Percentiles rank a stretch among this genome's conserved stretches.
Evolutionary conservation across 257 asterid species (phyloP).

Genomic region (Ocimum tenuiflorum): DNA sequence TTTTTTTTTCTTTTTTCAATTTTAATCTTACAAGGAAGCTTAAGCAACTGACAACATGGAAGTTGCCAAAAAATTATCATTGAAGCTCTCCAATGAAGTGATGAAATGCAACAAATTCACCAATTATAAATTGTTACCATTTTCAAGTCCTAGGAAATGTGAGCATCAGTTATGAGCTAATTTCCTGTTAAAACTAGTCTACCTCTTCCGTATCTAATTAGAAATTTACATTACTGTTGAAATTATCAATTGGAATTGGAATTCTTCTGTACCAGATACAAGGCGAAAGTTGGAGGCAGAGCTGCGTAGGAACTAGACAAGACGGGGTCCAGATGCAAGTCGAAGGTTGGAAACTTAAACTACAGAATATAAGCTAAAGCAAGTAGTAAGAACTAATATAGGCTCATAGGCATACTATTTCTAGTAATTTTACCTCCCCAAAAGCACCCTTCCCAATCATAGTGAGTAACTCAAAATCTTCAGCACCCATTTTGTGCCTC

Average conservation of each 20-base stretch:
- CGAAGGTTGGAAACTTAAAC: no score
- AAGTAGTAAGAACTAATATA: no score
- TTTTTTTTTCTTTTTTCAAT: neutral
- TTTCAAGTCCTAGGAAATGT: neutral
- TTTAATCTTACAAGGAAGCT: neutral
- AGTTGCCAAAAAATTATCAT: neutral
- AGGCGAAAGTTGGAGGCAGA: no score
- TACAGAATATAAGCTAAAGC: no score
- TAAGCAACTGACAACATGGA: neutral
- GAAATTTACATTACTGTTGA: neutral
- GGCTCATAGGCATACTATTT: neutral
- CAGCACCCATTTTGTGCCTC: constrained; percentile 50
- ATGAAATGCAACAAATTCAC: neutral
- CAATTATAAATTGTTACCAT: neutral
- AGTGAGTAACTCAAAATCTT: constrained; percentile 41
- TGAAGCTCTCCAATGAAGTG: neutral
- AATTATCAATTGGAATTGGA: neutral
- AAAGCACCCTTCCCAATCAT: constrained; percentile 99
- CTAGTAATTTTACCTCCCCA: constrained; percentile 66
- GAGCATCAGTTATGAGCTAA: neutral
- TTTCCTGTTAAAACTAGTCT: neutral
- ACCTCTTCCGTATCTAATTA: neutral
- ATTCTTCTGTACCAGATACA: neutral
- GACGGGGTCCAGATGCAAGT: no score
- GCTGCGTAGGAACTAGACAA: no score